Evolutionary conservation across 2,329 filamentous ascomycete species (phyloP).

Genomic region (Colletotrichum costaricense): DNA sequence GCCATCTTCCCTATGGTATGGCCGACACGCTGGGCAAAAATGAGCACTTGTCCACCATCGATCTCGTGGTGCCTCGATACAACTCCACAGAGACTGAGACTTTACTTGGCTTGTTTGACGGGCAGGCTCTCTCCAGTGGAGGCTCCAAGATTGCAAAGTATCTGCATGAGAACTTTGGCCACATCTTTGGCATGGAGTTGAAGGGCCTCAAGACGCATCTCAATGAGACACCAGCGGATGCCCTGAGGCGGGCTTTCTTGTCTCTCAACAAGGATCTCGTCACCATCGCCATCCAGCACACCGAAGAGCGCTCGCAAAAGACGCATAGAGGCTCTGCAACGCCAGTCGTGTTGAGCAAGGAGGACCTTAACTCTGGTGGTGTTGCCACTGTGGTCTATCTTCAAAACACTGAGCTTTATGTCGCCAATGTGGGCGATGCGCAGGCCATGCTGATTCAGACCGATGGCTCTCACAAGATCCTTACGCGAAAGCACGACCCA

Average conservation of each 20-base stretch:
- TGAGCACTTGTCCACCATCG: conserved; percentile 94
- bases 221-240: conserved; percentile 83
- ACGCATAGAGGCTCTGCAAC: conserved; percentile 78
- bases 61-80: conserved; percentile 93
- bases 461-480: conserved; percentile 82
- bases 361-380: conserved; percentile 90
- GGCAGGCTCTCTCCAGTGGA: conserved; percentile 86
- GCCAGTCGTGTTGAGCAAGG: conserved; percentile 83
- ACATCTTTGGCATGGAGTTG: conserved; percentile 85
- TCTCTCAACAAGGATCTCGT: conserved; percentile 94
- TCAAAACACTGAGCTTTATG: conserved; percentile 88
- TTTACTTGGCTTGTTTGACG: conserved; percentile 94
- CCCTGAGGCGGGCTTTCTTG: conserved; percentile 86
- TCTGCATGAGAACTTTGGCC: conserved; percentile 93
- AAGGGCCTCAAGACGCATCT: conserved; percentile 75
- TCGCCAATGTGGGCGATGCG: conserved; percentile 95
- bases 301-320: conserved; percentile 76
- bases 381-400: conserved; percentile 94
- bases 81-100: conserved; percentile 91
- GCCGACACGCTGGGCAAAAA: conserved; percentile 93
- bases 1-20: conserved; percentile 95
- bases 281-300: conserved; percentile 82
- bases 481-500: conserved; percentile 94
- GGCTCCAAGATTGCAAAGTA: conserved; percentile 98
- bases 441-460: conserved; percentile 96